Conservation (phyloP, 768 basidiomycete genomes). For the Macrolepiota fuliginosa region DNA sequence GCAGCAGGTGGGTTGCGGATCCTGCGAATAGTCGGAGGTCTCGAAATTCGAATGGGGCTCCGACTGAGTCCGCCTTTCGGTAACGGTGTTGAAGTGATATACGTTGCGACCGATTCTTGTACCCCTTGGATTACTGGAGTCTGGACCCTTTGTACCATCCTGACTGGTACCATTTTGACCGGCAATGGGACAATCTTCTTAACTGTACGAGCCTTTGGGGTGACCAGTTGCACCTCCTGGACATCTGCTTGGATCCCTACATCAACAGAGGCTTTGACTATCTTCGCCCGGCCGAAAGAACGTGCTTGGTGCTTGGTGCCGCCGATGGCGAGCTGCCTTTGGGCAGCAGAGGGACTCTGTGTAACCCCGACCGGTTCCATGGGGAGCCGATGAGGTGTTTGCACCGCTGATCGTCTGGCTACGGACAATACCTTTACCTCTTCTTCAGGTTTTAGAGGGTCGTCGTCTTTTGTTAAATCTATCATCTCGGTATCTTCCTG, state of each 20-base stretch:
- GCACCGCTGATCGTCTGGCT: conserved; percentile 15
- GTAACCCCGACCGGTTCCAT: not conserved
- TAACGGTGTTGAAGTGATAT: not conserved
- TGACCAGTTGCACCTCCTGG: not conserved
- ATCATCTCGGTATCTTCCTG: conserved; percentile 30
- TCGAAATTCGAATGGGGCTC: not conserved
- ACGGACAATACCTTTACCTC: not conserved
- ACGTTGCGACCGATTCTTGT: not conserved
- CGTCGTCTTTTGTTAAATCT: conserved; percentile 39
- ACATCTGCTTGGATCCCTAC: conserved; percentile 5
- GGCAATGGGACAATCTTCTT: not conserved
- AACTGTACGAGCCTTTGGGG: not conserved
- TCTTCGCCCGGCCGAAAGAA: not conserved
- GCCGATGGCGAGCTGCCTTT: not conserved
- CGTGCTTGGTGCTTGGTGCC: not conserved
- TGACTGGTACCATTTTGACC: not conserved
- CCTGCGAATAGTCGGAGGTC: not conserved
- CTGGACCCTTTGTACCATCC: not conserved
- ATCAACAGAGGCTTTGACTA: not conserved
- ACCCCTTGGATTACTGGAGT: not conserved
- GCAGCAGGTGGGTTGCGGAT: not conserved
- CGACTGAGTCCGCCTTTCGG: not conserved
- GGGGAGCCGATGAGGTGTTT: not conserved
- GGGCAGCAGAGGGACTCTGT: not conserved
- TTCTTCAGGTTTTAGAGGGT: not conserved